These are phyloP conservation scores for Myxozyma vanderwaltii DNA, from an alignment of 805 yeast genomes.

Conservation along the genomic window DNA sequence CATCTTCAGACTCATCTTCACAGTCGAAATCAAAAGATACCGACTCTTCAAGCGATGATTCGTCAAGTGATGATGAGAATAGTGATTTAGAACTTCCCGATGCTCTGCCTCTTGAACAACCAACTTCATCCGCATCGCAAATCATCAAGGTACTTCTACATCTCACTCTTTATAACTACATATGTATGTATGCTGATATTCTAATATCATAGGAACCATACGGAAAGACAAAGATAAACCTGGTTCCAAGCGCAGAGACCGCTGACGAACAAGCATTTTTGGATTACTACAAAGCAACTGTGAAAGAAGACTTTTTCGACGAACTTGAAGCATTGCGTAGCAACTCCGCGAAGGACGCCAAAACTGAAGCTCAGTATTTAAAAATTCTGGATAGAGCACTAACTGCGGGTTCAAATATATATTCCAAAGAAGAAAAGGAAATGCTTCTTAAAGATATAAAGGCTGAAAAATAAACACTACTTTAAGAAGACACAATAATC, in stretches of 20 bases:
- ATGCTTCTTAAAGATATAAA: neutral
- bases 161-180: neutral
- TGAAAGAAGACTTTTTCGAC: constrained; percentile 14
- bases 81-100: constrained; percentile 11
- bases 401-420: constrained; percentile 12
- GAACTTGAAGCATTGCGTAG: constrained; percentile 10
- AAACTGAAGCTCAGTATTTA: neutral
- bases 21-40: neutral
- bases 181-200: neutral
- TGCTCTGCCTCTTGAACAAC: constrained; percentile 1
- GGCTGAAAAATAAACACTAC: neutral
- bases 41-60: constrained; percentile 6
- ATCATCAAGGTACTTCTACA: neutral
- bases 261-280: constrained; percentile 21
- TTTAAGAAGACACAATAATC: no score
- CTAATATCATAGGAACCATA: neutral
- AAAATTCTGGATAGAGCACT: constrained; percentile 1
- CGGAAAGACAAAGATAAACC: neutral
- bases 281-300: constrained; percentile 18
- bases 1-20: constrained; percentile 20
- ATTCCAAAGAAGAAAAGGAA: constrained; percentile 14
- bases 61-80: neutral
- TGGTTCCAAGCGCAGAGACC: constrained; percentile 8
- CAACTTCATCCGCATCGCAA: neutral
- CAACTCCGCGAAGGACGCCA: neutral